These are phyloP conservation scores for Pichia sporocuriosa DNA, from an alignment of 805 yeast genomes.

Conservation along the genomic window DNA sequence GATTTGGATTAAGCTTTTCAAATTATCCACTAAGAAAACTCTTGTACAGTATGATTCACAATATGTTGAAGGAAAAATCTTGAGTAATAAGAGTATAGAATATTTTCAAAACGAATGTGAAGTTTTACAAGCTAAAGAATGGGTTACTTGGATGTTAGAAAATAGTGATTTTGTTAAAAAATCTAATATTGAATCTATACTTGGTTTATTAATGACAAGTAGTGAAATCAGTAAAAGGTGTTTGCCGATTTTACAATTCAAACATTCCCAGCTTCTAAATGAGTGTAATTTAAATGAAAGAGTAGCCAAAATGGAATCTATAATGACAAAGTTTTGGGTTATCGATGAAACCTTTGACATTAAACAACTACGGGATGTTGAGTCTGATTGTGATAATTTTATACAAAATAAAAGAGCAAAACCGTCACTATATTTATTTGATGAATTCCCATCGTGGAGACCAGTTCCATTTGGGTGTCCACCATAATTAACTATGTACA, in stretches of 20 bases:
- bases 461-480: slow-evolving; percentile 49
- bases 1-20: slow-evolving; percentile 16
- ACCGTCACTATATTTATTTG: slow-evolving; percentile 24
- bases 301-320: slow-evolving; percentile 13
- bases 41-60: slow-evolving; percentile 6
- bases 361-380: slow-evolving; percentile 6
- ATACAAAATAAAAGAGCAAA: slow-evolving; percentile 3
- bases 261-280: not conserved
- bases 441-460: slow-evolving; percentile 36
- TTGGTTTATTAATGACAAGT: slow-evolving; percentile 11
- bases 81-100: not conserved
- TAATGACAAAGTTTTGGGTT: slow-evolving; percentile 21
- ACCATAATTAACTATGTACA: slow-evolving; percentile 3
- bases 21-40: slow-evolving; percentile 9
- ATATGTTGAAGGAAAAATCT: not conserved
- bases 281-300: slow-evolving; percentile 9
- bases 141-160: slow-evolving; percentile 12
- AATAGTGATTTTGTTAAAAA: slow-evolving; percentile 15
- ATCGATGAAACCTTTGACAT: slow-evolving; percentile 9
- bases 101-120: slow-evolving; percentile 10
- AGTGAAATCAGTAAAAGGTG: slow-evolving; percentile 6
- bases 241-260: not conserved
- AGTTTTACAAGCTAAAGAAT: slow-evolving; percentile 5
- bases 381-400: not conserved
- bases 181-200: slow-evolving; percentile 10